Base-by-base conservation (phyloP, 306 rosid species). In the Hylodesmum podocarpum region DNA sequence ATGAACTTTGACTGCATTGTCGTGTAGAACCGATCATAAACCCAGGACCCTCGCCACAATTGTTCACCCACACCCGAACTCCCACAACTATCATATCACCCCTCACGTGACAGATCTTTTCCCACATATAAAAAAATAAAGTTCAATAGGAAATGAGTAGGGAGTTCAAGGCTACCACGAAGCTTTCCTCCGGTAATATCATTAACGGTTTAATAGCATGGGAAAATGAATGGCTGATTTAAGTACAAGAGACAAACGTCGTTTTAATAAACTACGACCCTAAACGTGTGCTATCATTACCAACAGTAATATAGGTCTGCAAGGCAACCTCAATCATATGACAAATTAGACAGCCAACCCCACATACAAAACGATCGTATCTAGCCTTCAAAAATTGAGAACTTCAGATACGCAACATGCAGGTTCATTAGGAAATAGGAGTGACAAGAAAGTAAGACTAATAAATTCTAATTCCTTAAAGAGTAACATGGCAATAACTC, bases 401-500 rank as follows among this genome's bases (percentile, higher is more conserved):
- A 27, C 49, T 53, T 63, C 75, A 25, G 16, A 62, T 46, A 36
- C 76, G 62, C 11, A 33, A 53, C 66, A 59, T 40, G 43, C 47
- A 71, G 61, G 29, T 64, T 54, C 75, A 76, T 72, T 22, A 67
- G 44, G 58, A 77, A 61, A 24, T 14, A n/a, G 51, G 22, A 50
- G 65, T 40, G 19, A 77, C 28, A 44, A 63, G 37, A 22, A 72
- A 66, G 33, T 15, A 65, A 71, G 37, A 72, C 29, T 51, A 72
- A 72, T 13, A 79, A 70, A 15, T 24, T 53, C 51, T 46, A 76
- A 69, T 72, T 66, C 65, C 72, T 76, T 46, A n/a, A n/a, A n/a
- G 22, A 29, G 22, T 50, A 73, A 59, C 75, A 73, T 18, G 24
- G 41, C 69, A 82, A 9, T 66, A 80, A 46, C 36, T 41, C 83